These are phyloP conservation scores for Cyberlindnera saturnus DNA, from an alignment of 805 yeast genomes.

Conservation along the genomic window DNA sequence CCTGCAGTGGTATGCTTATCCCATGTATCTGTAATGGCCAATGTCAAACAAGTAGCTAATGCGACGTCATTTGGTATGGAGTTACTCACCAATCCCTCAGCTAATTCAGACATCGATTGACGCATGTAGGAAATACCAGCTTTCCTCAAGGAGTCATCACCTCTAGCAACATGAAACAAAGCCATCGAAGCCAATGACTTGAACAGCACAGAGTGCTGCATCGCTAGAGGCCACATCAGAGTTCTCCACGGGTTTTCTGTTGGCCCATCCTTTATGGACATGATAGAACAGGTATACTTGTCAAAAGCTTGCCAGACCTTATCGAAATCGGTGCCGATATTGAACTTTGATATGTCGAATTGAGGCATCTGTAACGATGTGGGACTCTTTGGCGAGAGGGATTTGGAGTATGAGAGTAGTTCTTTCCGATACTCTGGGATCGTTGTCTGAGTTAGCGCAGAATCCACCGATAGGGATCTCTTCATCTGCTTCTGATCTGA, in stretches of 20 bases:
- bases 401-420: constrained; percentile 12
- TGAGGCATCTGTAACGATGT: not conserved
- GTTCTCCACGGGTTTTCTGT: constrained; percentile 66
- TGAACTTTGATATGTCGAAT: not conserved
- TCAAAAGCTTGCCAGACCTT: constrained; percentile 32
- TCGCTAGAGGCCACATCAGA: constrained; percentile 49
- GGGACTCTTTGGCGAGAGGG: constrained; percentile 3
- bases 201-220: constrained; percentile 48
- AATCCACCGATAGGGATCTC: constrained; percentile 17
- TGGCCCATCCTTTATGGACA: constrained; percentile 61
- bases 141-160: constrained; percentile 37
- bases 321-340: constrained; percentile 10
- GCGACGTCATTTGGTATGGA: constrained; percentile 58
- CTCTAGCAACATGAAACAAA: constrained; percentile 48
- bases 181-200: constrained; percentile 66
- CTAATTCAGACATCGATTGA: constrained; percentile 51
- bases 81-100: constrained; percentile 44
- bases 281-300: constrained; percentile 42
- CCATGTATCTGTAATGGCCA: constrained; percentile 67
- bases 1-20: constrained; percentile 62
- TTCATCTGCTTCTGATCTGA: constrained; percentile 1
- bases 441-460: constrained; percentile 13
- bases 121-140: constrained; percentile 55
- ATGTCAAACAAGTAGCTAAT: constrained; percentile 53
- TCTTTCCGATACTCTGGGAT: constrained; percentile 21